These are phyloP conservation scores for Penicillium oxalicum DNA, from an alignment of 2,329 filamentous ascomycete species.

Conservation along the genomic window DNA sequence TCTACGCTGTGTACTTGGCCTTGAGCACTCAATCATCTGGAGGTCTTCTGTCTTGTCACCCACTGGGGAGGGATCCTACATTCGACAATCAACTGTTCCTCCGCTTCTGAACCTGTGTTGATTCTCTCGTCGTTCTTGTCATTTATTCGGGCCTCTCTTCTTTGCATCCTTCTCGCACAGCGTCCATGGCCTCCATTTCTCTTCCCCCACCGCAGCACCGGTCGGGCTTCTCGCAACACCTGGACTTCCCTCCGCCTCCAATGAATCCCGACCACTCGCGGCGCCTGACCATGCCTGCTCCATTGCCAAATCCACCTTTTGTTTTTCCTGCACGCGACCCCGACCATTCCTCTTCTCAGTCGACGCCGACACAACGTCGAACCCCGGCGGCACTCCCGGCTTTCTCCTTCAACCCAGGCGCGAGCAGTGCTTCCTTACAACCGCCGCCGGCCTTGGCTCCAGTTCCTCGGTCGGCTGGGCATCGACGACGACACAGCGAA, in stretches of 20 bases:
- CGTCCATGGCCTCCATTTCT: slow-evolving; percentile 35
- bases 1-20: slow-evolving; percentile 9
- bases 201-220: slow-evolving; percentile 30
- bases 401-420: slow-evolving; percentile 36
- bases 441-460: slow-evolving; percentile 51
- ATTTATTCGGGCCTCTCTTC: not conserved
- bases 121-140: not conserved
- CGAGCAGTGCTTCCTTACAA: slow-evolving; percentile 32
- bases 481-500: slow-evolving; percentile 75
- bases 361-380: slow-evolving; percentile 44
- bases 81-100: no score
- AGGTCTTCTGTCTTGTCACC: slow-evolving; percentile 10
- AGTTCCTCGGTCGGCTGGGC: slow-evolving; percentile 54
- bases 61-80: no score
- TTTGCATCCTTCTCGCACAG: slow-evolving; percentile 10
- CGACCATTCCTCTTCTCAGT: slow-evolving; percentile 26
- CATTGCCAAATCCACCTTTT: slow-evolving; percentile 57
- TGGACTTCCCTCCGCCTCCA: slow-evolving; percentile 19
- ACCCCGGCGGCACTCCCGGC: slow-evolving; percentile 29
- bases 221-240: slow-evolving; percentile 24
- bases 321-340: slow-evolving; percentile 53
- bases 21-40: slow-evolving; percentile 11
- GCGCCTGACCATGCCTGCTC: slow-evolving; percentile 26
- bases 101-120: no score
- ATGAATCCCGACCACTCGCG: slow-evolving; percentile 15